Evolutionary conservation across 208 protist species (phyloP), one percentile per base, ranked within the genome.

Genomic region (Leishmania amazonensis): DNA sequence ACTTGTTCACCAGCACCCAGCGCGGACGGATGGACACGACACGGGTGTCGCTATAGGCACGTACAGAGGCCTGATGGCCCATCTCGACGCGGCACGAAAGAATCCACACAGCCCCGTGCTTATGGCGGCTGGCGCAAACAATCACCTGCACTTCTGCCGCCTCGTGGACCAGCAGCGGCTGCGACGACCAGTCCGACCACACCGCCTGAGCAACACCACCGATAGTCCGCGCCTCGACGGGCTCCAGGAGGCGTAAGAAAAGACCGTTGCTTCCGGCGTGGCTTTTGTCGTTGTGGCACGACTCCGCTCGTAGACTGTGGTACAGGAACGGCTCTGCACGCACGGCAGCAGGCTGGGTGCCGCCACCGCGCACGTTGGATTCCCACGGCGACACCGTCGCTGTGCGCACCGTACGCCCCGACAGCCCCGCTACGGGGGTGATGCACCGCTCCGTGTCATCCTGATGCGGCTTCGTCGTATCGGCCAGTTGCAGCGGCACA

Each of bases 1-100:
- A 87, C 51, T 85, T 81, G 84, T 96, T 96, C 51, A 92, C 74
- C 49, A 96, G 15, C 47, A 96, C 87, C 93, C 93, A 96, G 28
- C 89, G 88, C 45, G 93, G 93, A 31, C 83, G 86, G 45, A 96
- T 84, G 67, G 87, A 89, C 17, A 96, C 72, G 64, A 94, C 74
- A 49, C 86, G 87, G 2, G 93, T 94, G 38, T 87, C 80, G 70
- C 85, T 87, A 31, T 87, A 87, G 8, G 87, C 86, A 51, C 85
- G 84, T 31, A 81, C 78, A 24, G 83, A 45, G 28, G 83, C 75
- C 21, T 76, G 78, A 35, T 71, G 76, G 49, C 83, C 87, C 72
- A 95, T 77, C 70, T 91, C 83, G 9, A 96, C 90, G 3, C 83
- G 86, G 76, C 91, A 96, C 17, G 93, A 93, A 2, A 96, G 83